These are phyloP conservation scores for Suillus subaureus DNA, from an alignment of 768 basidiomycete species.

Conservation along the genomic window DNA sequence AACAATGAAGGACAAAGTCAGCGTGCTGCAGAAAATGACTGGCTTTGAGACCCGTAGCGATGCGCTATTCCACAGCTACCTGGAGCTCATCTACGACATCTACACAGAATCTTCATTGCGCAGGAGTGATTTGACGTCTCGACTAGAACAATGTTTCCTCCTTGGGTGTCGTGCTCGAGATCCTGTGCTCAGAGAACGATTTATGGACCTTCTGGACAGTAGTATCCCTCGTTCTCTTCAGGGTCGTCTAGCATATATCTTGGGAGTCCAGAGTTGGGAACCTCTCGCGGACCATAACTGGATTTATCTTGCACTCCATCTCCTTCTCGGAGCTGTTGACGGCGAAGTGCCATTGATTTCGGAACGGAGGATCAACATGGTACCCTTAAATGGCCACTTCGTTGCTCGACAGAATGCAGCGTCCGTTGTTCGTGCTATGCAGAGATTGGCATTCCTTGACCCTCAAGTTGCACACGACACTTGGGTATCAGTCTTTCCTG, in stretches of 20 bases:
- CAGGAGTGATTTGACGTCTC: constrained; percentile 90
- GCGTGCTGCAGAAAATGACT: constrained; percentile 85
- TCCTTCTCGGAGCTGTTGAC: constrained; percentile 78
- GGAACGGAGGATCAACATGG: constrained; percentile 42
- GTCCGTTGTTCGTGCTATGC: constrained; percentile 71
- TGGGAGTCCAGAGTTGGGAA: constrained; percentile 96
- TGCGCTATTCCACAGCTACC: constrained; percentile 77
- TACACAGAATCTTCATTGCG: constrained; percentile 86
- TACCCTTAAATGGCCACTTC: constrained; percentile 35
- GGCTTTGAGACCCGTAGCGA: constrained; percentile 80
- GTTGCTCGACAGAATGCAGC: constrained; percentile 48
- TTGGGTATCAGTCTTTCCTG: constrained; percentile 88
- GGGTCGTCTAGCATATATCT: constrained; percentile 83
- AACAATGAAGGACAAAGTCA: constrained; percentile 94
- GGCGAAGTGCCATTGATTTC: constrained; percentile 43
- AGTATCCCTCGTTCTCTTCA: constrained; percentile 84
- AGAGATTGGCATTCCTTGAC: constrained; percentile 83
- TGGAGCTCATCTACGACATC: constrained; percentile 91
- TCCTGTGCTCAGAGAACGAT: constrained; percentile 73
- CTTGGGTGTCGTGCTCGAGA: constrained; percentile 89
- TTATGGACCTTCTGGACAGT: constrained; percentile 87
- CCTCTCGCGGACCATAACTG: constrained; percentile 89
- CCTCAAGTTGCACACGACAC: constrained; percentile 73
- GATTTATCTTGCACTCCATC: constrained; percentile 89
- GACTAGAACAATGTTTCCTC: constrained; percentile 91